A percentile compares a stretch with the other conserved stretches of the same genome.
Evolutionary conservation across 352 stramenopile genomes (phyloP).

Genomic region (Pythium volutum): DNA sequence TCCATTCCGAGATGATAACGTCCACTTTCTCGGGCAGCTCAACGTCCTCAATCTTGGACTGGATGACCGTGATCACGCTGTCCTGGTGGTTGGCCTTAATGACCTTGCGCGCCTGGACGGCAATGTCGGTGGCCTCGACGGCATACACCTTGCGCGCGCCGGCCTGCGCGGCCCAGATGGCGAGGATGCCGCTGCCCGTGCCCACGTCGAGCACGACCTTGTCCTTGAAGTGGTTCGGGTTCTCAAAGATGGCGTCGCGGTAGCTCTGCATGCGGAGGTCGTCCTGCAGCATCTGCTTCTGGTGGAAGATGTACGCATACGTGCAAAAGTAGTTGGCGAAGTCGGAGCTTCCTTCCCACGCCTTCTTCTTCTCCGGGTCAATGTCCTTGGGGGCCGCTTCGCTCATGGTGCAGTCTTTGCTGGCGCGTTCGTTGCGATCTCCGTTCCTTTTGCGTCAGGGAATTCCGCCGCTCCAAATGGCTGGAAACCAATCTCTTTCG

Average conservation of each 20-base stretch:
- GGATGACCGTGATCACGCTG: conserved; percentile 98
- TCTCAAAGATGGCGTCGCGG: conserved; percentile 97
- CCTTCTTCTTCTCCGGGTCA: conserved; percentile 76
- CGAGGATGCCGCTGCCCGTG: conserved; percentile 98
- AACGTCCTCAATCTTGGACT: conserved; percentile 98
- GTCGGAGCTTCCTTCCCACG: conserved; percentile 80
- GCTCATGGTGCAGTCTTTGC: conserved; percentile 16
- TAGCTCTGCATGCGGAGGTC: conserved; percentile 99
- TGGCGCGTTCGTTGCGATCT: conserved; percentile 12
- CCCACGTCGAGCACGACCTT: conserved; percentile 99
- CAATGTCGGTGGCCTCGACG: conserved; percentile 98
- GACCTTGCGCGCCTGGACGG: conserved; percentile 93
- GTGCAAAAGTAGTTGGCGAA: conserved; percentile 92
- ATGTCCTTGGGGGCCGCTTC: conserved; percentile 44
- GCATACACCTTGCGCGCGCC: conserved; percentile 98
- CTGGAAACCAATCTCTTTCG: conserved; percentile 1
- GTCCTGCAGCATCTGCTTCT: conserved; percentile 99
- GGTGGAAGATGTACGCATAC: conserved; percentile 90
- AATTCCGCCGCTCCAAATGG: conserved; percentile 1
- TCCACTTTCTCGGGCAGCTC: conserved; percentile 97
- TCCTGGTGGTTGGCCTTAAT: conserved; percentile 96
- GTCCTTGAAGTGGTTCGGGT: conserved; percentile 97
- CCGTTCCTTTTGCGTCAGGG: not conserved
- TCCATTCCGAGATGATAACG: conserved; percentile 99
- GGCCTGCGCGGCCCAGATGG: conserved; percentile 98